phyloP scores from a whole-genome alignment of 2,329 filamentous ascomycete species.

The Exophiala bonariae region DNA sequence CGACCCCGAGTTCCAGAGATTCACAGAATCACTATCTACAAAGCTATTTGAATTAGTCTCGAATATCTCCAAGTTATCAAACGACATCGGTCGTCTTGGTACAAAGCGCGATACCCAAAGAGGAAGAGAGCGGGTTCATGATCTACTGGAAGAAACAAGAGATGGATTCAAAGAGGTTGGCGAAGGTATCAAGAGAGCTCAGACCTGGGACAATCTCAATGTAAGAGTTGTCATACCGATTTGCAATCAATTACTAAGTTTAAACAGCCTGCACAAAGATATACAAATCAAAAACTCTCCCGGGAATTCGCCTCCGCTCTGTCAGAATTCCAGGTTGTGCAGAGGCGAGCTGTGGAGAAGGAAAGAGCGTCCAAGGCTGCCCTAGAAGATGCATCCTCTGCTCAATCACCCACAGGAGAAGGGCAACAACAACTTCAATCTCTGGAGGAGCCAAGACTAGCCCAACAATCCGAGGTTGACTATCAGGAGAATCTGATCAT shows the following conservation, averaged over 20 bases:
- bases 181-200: constrained; percentile 89
- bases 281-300: constrained; percentile 91
- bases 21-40: constrained; percentile 80
- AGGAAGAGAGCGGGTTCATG: constrained; percentile 85
- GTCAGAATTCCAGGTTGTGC: constrained; percentile 88
- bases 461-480: constrained; percentile 91
- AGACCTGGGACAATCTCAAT: constrained; percentile 80
- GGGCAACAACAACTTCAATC: constrained; percentile 67
- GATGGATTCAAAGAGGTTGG: constrained; percentile 87
- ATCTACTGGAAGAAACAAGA: constrained; percentile 81
- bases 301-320: constrained; percentile 89
- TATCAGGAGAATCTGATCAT: constrained; percentile 96
- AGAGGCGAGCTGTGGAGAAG: constrained; percentile 86
- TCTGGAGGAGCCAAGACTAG: constrained; percentile 76
- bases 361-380: constrained; percentile 84
- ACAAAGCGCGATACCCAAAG: constrained; percentile 89
- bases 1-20: constrained; percentile 84
- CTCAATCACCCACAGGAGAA: constrained; percentile 34
- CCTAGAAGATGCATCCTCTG: constrained; percentile 55
- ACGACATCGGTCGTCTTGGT: constrained; percentile 81
- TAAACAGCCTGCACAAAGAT: constrained; percentile 83
- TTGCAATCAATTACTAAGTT: constrained; percentile 7
- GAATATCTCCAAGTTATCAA: constrained; percentile 80
- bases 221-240: constrained; percentile 49
- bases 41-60: constrained; percentile 86